Percentiles rank a stretch among this genome's conserved stretches.
phyloP scores from a whole-genome alignment of 495 filamentous ascomycete genomes.

The Staphylotrichum longicolle region DNA sequence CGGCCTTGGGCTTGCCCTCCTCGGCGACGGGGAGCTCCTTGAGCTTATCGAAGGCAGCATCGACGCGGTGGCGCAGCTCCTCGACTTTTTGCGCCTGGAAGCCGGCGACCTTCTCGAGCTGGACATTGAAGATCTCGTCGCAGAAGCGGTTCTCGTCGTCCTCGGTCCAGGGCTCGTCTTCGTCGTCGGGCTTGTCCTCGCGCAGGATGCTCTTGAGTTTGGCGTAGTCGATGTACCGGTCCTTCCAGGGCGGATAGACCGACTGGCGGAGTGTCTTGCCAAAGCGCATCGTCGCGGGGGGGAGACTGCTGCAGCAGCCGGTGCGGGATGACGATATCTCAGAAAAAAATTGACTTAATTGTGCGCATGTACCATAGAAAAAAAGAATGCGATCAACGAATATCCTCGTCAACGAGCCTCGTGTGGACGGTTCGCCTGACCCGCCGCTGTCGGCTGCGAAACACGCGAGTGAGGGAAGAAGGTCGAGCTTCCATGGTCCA shows the following conservation, averaged over 20 bases:
- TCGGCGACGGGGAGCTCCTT: constrained; percentile 48
- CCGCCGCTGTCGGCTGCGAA: no score
- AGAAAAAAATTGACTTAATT: no score
- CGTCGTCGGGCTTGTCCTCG: constrained; percentile 63
- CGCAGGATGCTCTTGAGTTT: constrained; percentile 87
- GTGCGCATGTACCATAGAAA: no score
- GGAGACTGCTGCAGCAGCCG: no score
- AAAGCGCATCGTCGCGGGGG: constrained; percentile 72
- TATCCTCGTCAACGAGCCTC: no score
- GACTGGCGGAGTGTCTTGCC: constrained; percentile 78
- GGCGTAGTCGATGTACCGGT: constrained; percentile 89
- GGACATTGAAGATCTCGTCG: constrained; percentile 88
- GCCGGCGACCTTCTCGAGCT: constrained; percentile 90
- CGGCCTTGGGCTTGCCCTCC: constrained; percentile 36
- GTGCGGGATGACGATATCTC: no score
- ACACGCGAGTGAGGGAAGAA: no score
- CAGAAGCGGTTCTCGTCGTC: constrained; percentile 93
- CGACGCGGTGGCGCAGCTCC: constrained; percentile 65
- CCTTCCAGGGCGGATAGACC: constrained; percentile 85
- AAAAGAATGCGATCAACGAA: no score
- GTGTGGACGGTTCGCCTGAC: no score
- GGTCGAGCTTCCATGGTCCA: no score
- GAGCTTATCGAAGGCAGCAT: constrained; percentile 59
- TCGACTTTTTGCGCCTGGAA: constrained; percentile 79
- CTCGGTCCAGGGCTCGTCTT: constrained; percentile 76